Evolutionary conservation across 1,284 basidiomycete species (phyloP).

Genomic region (Moesziomyces sp.): DNA sequence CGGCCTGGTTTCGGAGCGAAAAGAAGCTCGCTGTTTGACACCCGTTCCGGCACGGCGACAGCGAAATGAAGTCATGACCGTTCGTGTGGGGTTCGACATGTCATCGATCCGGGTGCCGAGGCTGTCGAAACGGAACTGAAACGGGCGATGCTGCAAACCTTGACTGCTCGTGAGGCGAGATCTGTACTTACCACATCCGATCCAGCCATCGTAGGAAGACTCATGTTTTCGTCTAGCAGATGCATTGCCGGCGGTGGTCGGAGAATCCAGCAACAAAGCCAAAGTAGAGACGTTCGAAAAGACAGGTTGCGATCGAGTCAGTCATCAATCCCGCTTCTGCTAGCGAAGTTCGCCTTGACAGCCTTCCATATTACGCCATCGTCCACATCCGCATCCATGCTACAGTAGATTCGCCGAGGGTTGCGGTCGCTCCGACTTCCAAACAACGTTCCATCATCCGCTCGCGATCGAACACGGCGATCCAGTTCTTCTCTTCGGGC

Average conservation of each 20-base stretch:
- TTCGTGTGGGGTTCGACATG: too few relatives aligned
- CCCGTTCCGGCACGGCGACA: not conserved
- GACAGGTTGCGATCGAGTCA: not conserved
- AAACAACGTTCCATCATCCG: too few relatives aligned
- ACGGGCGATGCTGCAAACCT: not conserved
- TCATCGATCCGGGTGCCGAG: too few relatives aligned
- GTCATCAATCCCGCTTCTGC: not conserved
- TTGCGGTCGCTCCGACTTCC: too few relatives aligned
- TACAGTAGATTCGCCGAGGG: too few relatives aligned
- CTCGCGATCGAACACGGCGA: too few relatives aligned
- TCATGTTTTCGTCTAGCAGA: constrained; percentile 1
- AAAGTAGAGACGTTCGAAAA: too few relatives aligned
- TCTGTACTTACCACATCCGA: constrained; percentile 20
- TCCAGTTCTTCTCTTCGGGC: too few relatives aligned
- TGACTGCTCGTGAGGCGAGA: not conserved
- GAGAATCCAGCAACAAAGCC: too few relatives aligned
- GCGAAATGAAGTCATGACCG: constrained; percentile 16
- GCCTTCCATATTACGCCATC: not conserved
- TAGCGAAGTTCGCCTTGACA: not conserved
- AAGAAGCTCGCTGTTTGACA: not conserved
- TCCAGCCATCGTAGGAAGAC: not conserved
- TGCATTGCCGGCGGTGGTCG: not conserved
- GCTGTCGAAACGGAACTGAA: too few relatives aligned
- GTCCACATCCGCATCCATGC: not conserved
- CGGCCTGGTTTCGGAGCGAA: not conserved